Base-by-base conservation (phyloP, 2,329 filamentous ascomycete genomes). In the Cercospora sojina region DNA sequence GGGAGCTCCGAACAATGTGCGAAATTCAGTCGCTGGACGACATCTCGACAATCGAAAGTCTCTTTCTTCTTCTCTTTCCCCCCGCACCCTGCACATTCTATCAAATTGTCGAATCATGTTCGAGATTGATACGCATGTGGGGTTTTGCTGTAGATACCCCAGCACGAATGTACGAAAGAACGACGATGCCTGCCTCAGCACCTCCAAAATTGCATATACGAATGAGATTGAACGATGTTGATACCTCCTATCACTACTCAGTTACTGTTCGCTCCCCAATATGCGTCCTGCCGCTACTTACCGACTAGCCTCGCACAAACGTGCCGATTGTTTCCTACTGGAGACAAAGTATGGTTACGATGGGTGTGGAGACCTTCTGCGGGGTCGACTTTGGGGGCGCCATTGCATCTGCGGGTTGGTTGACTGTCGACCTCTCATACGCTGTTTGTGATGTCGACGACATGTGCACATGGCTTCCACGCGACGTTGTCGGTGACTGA, bases 321-420 rank as follows among this genome's bases (percentile, higher is more conserved):
- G 13, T 55, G 64, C 27, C 38, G 59, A 66, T 62, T 31, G 29
- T 62, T 56, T 47, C 51, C 59, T 32, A 5, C 29, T 58, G 12
- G 10, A 16, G 27, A 41, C 18, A 49, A 13, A 49, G 43, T 23
- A 41, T 41, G 16, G 23, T 51, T 58, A 55, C 49, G n/a, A 43
- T 64, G 62, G 27, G 31, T 51, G 47, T 47, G 63, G 49, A 25
- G 62, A 38, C 31, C 31, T 27, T 56, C 58, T 51, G 58, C 58
- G 64, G 64, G 64, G 51, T 51, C n/a, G 32, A 47, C 55, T 29
- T 65, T 65, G 64, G 64, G 64, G 64, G 64, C 35, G 38, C 18
- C 56, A 64, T 27, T 49, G 58, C 58, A 18, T 64, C 51, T 56
- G 25, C 51, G 13, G 2, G 27, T 25, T 8, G 25, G 51, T 56